A percentile compares a stretch with the other conserved stretches of the same genome.
Conservation (phyloP, 768 basidiomycete genomes). For the Pulveroboletus sp. region DNA sequence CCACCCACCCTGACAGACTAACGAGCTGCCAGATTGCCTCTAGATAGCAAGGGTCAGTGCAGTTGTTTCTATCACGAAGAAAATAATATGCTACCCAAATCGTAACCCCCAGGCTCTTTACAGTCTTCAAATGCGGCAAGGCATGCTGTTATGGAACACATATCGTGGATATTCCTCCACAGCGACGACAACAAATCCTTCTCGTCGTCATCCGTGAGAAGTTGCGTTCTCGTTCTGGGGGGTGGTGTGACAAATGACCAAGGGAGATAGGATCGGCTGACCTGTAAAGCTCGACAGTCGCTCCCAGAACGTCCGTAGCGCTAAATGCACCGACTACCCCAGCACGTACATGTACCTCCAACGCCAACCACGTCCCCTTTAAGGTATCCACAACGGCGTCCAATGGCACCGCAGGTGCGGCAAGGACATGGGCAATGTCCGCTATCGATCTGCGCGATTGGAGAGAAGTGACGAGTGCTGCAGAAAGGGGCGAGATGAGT, state of each 20-base stretch:
- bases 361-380: conserved; percentile 39
- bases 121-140: conserved; percentile 65
- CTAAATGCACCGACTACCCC: conserved; percentile 39
- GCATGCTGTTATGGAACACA: conserved; percentile 58
- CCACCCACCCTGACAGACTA: conserved; percentile 55
- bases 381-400: conserved; percentile 45
- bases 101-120: conserved; percentile 54
- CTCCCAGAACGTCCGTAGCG: conserved; percentile 47
- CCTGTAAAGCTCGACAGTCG: conserved; percentile 37
- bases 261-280: conserved; percentile 8
- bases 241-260: conserved; percentile 3
- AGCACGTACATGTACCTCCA: conserved; percentile 41
- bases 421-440: conserved; percentile 57
- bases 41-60: conserved; percentile 24
- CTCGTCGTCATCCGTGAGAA: conserved; percentile 30
- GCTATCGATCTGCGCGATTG: conserved; percentile 48
- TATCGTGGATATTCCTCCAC: conserved; percentile 62
- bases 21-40: conserved; percentile 73
- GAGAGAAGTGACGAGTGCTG: conserved; percentile 38
- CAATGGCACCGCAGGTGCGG: conserved; percentile 37
- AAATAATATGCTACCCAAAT: conserved; percentile 45
- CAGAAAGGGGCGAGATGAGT: conserved; percentile 16
- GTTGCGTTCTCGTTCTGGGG: conserved; percentile 31
- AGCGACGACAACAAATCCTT: conserved; percentile 40
- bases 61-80: not conserved